Evolutionary conservation across 352 stramenopile genomes (phyloP).

Genomic region (Pythium myriotylum): DNA sequence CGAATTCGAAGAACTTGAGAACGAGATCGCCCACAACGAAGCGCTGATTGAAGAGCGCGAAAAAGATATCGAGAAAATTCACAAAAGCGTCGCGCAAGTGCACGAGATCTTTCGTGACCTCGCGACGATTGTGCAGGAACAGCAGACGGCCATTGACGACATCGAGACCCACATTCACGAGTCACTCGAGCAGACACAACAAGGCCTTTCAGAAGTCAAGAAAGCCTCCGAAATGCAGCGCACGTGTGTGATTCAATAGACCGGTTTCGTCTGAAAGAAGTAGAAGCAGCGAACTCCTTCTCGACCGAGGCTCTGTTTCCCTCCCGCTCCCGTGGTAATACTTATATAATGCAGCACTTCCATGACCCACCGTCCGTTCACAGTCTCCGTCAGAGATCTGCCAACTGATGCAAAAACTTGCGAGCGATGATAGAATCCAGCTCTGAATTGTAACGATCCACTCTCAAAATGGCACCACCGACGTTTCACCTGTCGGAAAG

Average conservation of each 20-base stretch:
- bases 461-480: background rate
- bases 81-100: slow-evolving; percentile 89
- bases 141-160: slow-evolving; percentile 85
- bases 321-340: no score
- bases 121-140: slow-evolving; percentile 82
- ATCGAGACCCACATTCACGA: slow-evolving; percentile 87
- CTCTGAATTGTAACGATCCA: no score
- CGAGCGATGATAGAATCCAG: background rate
- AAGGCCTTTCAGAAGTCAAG: slow-evolving; percentile 82
- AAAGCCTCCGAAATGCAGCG: slow-evolving; percentile 84
- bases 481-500: background rate
- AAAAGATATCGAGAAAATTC: slow-evolving; percentile 86
- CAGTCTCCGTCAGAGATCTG: no score
- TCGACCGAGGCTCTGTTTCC: background rate
- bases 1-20: slow-evolving; percentile 81
- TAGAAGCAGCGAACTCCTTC: background rate
- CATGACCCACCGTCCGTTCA: no score
- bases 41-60: slow-evolving; percentile 89
- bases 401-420: background rate
- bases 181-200: slow-evolving; percentile 81
- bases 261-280: background rate
- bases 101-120: slow-evolving; percentile 91
- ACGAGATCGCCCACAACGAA: slow-evolving; percentile 88
- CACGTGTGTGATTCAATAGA: slow-evolving; percentile 72
- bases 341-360: no score